phyloP scores from a whole-genome alignment of 257 asterid genomes.

The Scutellaria barbata region DNA sequence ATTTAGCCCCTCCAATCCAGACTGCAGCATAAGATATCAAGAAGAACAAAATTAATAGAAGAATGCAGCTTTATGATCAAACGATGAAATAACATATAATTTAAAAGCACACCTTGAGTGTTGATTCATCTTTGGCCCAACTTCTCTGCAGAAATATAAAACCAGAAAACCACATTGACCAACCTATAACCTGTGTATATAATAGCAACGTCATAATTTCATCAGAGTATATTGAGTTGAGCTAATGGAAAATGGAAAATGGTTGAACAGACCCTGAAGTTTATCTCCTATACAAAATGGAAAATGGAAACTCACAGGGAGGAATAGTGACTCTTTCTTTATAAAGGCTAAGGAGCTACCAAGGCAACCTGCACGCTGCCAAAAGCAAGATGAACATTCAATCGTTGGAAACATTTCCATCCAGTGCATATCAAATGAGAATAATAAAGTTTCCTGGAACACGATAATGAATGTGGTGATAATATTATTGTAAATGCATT shows the following conservation, averaged over 20 bases:
- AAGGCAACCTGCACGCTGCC: constrained; percentile 82
- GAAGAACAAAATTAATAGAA: constrained; percentile 29
- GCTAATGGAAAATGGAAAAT: neutral
- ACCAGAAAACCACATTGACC: constrained; percentile 89
- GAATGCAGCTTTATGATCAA: constrained; percentile 22
- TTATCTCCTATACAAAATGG: neutral
- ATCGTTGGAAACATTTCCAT: constrained; percentile 20
- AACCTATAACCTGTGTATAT: constrained; percentile 70
- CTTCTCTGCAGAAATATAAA: constrained; percentile 67
- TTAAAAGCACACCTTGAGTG: constrained; percentile 60
- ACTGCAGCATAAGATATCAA: constrained; percentile 51
- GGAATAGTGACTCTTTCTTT: constrained; percentile 56
- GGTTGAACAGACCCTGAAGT: neutral
- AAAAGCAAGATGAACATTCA: constrained; percentile 31
- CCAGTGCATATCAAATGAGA: constrained; percentile 3
- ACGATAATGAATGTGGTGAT: constrained; percentile 3
- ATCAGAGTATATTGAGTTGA: constrained; percentile 6
- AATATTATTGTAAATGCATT: neutral
- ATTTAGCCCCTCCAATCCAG: constrained; percentile 54
- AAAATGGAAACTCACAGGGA: constrained; percentile 60
- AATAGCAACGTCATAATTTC: constrained; percentile 29
- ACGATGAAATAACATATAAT: constrained; percentile 16
- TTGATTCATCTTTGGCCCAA: constrained; percentile 76
- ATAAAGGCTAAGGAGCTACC: constrained; percentile 70
- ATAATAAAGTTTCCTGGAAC: neutral